Base-by-base conservation (phyloP, 352 stramenopile species). In the Phytopythium mirpurense region DNA sequence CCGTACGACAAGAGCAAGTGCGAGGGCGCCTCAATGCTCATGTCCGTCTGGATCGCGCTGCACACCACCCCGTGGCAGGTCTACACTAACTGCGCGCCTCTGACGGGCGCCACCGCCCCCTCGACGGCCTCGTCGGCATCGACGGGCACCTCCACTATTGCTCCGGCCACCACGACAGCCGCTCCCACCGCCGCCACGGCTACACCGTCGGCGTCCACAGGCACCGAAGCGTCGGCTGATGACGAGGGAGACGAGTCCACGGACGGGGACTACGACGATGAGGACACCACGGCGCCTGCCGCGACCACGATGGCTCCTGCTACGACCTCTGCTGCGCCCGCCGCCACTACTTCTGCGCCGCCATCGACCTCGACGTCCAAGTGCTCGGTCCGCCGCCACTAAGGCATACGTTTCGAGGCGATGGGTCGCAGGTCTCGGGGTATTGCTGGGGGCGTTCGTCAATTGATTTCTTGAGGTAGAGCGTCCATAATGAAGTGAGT, bases 41-140 rank as follows among this genome's bases (percentile, higher is more conserved):
- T 59, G 38, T 51, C 59, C 4, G 35, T 65, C 16, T 75, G 67
- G 67, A 51, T 71, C 16, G 66, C 66, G 19, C 52, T 74, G 45
- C 67, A 75, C 41, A 52, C 61, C 14, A 32, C 48, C 1, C 23
- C 46, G 5, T 75, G 63, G 67, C 67, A 75, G 53, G 52, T 65
- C 8, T 69, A 75, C 57, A 65, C 62, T 36, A 70, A 74, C 62
- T 74, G 58, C 31, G 60, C 62, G 35, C n/a, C 15, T 16, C 40
- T 58, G 29, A 36, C 40, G 24, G 52, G 41, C 12, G 40, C 16
- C 24, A 48, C 35, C 5, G n/a, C 50, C 36, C 26, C 12, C 15
- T 42, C 50, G 3, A 53, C 45, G n/a, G 10, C 32, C 21, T 35
- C 48, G 15, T 4, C 34, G 36, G 11, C 48, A 2, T 23, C 44